Percentiles rank a stretch among this genome's conserved stretches.
These are phyloP conservation scores for Hsuehochloa calcarea DNA, from an alignment of 176 grass and related monocot species.

Conservation along the genomic window DNA sequence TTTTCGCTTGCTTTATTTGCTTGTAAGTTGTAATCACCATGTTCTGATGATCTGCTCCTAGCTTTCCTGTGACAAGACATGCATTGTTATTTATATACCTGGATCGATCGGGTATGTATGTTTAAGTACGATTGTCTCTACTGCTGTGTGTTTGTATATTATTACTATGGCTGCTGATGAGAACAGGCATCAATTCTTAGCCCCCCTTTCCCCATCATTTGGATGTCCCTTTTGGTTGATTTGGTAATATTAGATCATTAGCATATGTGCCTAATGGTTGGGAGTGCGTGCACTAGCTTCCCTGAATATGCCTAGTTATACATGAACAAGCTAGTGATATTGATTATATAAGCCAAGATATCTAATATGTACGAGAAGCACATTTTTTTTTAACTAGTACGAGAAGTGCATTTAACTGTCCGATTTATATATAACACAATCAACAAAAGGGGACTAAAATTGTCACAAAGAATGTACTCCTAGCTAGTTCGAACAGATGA, in stretches of 20 bases:
- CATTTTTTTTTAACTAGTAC: neutral
- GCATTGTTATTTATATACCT: conserved; percentile 18
- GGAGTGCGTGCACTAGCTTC: neutral
- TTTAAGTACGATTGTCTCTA: neutral
- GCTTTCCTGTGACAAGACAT: conserved; percentile 32
- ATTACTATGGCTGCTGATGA: conserved; percentile 39
- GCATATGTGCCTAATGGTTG: conserved; percentile 32
- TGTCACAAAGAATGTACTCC: neutral
- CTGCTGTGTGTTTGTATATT: neutral
- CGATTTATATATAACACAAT: neutral
- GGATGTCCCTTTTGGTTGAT: conserved; percentile 36
- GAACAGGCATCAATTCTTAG: conserved; percentile 41
- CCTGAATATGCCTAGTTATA: neutral
- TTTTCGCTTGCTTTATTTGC: neutral
- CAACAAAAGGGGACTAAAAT: neutral
- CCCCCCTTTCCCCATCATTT: conserved; percentile 21
- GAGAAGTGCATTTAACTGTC: neutral
- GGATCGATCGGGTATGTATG: neutral
- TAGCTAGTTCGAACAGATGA: neutral
- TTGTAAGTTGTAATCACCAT: neutral
- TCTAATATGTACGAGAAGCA: neutral
- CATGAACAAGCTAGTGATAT: neutral
- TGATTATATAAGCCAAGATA: neutral
- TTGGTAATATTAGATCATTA: conserved; percentile 32
- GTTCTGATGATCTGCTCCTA: neutral